phyloP scores from a whole-genome alignment of 1,139 yeast species.

The Debaryomyces sp. region DNA sequence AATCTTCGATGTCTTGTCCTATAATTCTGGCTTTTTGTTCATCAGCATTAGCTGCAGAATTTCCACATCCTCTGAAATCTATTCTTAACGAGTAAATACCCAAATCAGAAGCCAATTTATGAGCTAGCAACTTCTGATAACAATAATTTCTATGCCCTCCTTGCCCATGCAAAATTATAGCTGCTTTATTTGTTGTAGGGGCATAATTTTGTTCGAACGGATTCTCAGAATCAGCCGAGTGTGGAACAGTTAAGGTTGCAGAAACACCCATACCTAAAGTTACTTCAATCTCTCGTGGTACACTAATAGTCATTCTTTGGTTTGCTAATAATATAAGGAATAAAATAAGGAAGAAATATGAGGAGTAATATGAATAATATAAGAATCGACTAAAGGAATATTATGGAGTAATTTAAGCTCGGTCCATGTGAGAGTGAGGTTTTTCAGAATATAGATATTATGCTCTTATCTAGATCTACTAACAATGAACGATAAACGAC shows the following conservation, averaged over 20 bases:
- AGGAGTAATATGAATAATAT: not conserved
- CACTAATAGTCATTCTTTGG: slow-evolving; percentile 7
- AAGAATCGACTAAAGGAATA: not conserved
- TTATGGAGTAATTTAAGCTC: not conserved
- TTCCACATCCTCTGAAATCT: slow-evolving; percentile 87
- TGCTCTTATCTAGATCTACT: not conserved
- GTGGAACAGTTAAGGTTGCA: slow-evolving; percentile 46
- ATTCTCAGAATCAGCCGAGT: slow-evolving; percentile 27
- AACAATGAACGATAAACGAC: slow-evolving; percentile 4
- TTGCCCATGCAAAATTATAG: slow-evolving; percentile 67
- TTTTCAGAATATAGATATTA: not conserved
- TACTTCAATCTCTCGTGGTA: slow-evolving; percentile 41
- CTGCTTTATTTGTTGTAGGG: slow-evolving; percentile 44
- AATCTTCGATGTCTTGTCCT: slow-evolving; percentile 67
- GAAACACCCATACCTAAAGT: slow-evolving; percentile 38
- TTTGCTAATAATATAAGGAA: not conserved
- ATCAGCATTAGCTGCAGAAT: slow-evolving; percentile 59
- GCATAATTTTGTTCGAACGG: slow-evolving; percentile 31
- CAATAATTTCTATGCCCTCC: slow-evolving; percentile 84
- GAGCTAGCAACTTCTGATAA: slow-evolving; percentile 68
- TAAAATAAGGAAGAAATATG: no score
- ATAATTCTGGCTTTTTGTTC: slow-evolving; percentile 55
- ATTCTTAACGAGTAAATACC: slow-evolving; percentile 72
- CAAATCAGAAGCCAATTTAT: slow-evolving; percentile 54
- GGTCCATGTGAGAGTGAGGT: not conserved